These are phyloP conservation scores for Heterobasidion parviporum DNA, from an alignment of 1,284 basidiomycete species.

Conservation along the genomic window DNA sequence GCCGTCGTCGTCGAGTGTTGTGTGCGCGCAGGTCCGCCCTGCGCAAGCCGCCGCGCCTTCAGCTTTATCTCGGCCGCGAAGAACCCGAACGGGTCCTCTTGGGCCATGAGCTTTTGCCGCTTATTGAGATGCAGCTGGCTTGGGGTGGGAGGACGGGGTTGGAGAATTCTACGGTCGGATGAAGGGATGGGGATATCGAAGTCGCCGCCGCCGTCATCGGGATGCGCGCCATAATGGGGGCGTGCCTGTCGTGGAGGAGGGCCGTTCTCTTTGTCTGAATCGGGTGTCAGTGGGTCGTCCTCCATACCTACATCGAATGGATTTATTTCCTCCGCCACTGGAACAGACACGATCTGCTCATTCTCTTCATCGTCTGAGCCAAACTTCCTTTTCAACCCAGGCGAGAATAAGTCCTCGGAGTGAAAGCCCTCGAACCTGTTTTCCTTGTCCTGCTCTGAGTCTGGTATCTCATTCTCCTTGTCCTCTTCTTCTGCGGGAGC, in stretches of 20 bases:
- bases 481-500: conserved; percentile 1
- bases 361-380: not conserved
- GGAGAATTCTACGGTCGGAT: not conserved
- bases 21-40: not conserved
- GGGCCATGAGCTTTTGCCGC: conserved; percentile 8
- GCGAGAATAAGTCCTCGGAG: not conserved
- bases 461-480: conserved; percentile 7
- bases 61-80: conserved; percentile 31
- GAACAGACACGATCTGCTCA: not conserved
- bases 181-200: conserved; percentile 7
- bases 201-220: not conserved
- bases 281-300: not conserved
- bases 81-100: conserved; percentile 35
- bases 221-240: not conserved
- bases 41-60: conserved; percentile 18
- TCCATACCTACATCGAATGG: not conserved
- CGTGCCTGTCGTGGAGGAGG: not conserved
- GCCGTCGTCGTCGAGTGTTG: not conserved
- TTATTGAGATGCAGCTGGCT: conserved; percentile 1
- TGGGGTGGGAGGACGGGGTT: conserved; percentile 7
- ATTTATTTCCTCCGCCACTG: not conserved
- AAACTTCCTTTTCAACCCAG: not conserved
- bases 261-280: not conserved
- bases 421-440: not conserved
- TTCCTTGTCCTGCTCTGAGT: conserved; percentile 1